These are phyloP conservation scores for Achaetomiella virescens DNA, from an alignment of 495 filamentous ascomycete genomes.

Conservation along the genomic window DNA sequence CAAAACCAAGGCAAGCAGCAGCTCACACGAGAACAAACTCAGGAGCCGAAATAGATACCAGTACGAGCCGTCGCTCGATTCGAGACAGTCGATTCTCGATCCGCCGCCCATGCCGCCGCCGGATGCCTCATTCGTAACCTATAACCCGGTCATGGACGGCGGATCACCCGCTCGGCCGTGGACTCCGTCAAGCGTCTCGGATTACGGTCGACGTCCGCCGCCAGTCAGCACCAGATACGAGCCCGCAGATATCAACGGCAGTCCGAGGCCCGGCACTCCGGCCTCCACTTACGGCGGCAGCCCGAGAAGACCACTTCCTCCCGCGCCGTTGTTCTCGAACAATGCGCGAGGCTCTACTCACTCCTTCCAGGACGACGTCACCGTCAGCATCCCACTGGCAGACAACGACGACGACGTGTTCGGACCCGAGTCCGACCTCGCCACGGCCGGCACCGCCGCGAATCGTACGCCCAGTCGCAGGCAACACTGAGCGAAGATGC, in stretches of 20 bases:
- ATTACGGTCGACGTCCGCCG: constrained; percentile 64
- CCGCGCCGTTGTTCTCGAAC: constrained; percentile 73
- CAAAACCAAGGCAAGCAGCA: constrained; percentile 8
- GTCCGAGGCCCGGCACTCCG: constrained; percentile 82
- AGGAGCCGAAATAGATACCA: constrained; percentile 34
- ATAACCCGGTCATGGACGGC: constrained; percentile 25
- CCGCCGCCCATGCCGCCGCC: constrained; percentile 43
- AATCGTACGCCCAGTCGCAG: constrained; percentile 61
- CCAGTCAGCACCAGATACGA: constrained; percentile 69
- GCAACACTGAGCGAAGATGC: constrained; percentile 36
- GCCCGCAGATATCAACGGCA: constrained; percentile 80
- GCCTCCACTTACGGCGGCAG: constrained; percentile 81
- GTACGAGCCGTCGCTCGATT: constrained; percentile 46
- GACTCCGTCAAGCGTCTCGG: constrained; percentile 55
- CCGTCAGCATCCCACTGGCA: constrained; percentile 53
- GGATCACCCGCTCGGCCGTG: constrained; percentile 58
- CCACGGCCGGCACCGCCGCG: constrained; percentile 36
- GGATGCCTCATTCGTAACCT: constrained; percentile 40
- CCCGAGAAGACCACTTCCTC: constrained; percentile 80
- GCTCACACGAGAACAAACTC: constrained; percentile 35
- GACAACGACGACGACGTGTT: constrained; percentile 69
- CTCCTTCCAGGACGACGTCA: constrained; percentile 46
- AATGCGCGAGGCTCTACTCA: constrained; percentile 23
- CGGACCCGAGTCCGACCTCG: constrained; percentile 52
- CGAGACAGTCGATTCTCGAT: constrained; percentile 36